A percentile compares a stretch with the other conserved stretches of the same genome.
phyloP scores from a whole-genome alignment of 2,329 filamentous ascomycete species.

The Paracorniculantispora psalliotae region DNA sequence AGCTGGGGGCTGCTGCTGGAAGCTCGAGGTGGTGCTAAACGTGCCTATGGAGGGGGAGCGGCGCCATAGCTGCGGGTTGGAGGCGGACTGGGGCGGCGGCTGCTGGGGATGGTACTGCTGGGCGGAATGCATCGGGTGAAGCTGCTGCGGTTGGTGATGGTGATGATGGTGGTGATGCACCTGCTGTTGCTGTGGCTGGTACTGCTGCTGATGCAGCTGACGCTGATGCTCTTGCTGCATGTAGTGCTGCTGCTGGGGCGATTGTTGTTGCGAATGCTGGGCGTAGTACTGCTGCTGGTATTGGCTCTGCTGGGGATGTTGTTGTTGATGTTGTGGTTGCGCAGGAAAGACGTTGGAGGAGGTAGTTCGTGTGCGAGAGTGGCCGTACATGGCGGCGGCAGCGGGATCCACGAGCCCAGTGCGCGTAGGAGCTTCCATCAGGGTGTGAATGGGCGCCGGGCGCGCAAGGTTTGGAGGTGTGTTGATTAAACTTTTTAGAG shows the following conservation, averaged over 20 bases:
- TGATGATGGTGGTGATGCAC: slow-evolving; percentile 6
- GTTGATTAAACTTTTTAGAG: background rate
- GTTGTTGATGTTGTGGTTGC: background rate
- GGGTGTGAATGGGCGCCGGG: no score
- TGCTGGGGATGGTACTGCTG: slow-evolving; percentile 27
- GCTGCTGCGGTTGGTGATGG: slow-evolving; percentile 3
- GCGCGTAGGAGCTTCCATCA: slow-evolving; percentile 17
- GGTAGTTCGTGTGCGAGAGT: slow-evolving; percentile 52
- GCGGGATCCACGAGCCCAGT: slow-evolving; percentile 30
- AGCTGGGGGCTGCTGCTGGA: slow-evolving; percentile 53
- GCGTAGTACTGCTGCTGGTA: background rate
- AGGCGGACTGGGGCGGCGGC: slow-evolving; percentile 27
- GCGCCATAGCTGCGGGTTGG: slow-evolving; percentile 37
- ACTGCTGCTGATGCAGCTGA: background rate
- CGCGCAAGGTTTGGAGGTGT: background rate
- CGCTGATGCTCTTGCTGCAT: background rate
- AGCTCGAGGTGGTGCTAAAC: slow-evolving; percentile 66
- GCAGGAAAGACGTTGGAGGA: slow-evolving; percentile 50
- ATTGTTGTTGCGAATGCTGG: background rate
- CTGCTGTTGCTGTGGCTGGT: slow-evolving; percentile 20
- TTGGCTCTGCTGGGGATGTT: background rate
- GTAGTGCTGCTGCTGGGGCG: background rate
- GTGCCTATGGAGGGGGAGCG: slow-evolving; percentile 63
- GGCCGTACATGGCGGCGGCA: slow-evolving; percentile 37
- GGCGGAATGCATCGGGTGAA: slow-evolving; percentile 7